These are phyloP conservation scores for Lepraria neglecta DNA, from an alignment of 495 filamentous ascomycete species.

Conservation along the genomic window DNA sequence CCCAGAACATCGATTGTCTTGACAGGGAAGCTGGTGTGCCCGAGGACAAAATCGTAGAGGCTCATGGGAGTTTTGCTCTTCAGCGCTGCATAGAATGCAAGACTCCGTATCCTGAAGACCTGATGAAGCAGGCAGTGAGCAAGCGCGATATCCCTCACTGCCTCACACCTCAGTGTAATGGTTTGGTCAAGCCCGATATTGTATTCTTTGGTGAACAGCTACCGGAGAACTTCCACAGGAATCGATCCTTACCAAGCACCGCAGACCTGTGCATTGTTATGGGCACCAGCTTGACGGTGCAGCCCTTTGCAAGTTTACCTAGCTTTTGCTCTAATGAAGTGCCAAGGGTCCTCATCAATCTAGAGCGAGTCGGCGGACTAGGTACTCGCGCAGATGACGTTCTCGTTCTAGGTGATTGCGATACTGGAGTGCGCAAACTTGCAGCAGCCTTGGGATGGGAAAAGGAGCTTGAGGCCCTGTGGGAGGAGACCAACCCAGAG, in stretches of 20 bases:
- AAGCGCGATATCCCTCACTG: slow-evolving; percentile 64
- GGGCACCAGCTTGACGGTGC: slow-evolving; percentile 83
- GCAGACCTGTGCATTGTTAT: slow-evolving; percentile 85
- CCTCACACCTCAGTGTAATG: slow-evolving; percentile 52
- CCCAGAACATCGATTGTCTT: slow-evolving; percentile 95
- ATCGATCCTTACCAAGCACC: slow-evolving; percentile 44
- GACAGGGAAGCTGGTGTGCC: slow-evolving; percentile 85
- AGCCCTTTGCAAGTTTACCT: slow-evolving; percentile 83
- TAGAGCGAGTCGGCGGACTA: slow-evolving; percentile 74
- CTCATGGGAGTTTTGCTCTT: slow-evolving; percentile 87
- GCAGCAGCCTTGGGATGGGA: slow-evolving; percentile 80
- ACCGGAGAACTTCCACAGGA: slow-evolving; percentile 61
- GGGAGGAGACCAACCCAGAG: slow-evolving; percentile 43
- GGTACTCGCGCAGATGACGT: slow-evolving; percentile 75
- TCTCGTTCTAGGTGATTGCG: slow-evolving; percentile 66
- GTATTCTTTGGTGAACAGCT: slow-evolving; percentile 93
- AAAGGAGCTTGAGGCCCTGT: slow-evolving; percentile 70
- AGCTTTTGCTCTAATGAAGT: slow-evolving; percentile 49
- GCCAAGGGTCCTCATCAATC: slow-evolving; percentile 81
- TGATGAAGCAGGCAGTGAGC: slow-evolving; percentile 63
- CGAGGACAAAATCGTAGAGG: slow-evolving; percentile 74
- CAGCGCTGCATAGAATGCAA: slow-evolving; percentile 90
- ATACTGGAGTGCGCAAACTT: slow-evolving; percentile 74
- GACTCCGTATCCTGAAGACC: slow-evolving; percentile 56
- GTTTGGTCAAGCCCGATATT: slow-evolving; percentile 92